Base-by-base conservation (phyloP, 2,329 filamentous ascomycete species). In the Fusarium nisikadoi region DNA sequence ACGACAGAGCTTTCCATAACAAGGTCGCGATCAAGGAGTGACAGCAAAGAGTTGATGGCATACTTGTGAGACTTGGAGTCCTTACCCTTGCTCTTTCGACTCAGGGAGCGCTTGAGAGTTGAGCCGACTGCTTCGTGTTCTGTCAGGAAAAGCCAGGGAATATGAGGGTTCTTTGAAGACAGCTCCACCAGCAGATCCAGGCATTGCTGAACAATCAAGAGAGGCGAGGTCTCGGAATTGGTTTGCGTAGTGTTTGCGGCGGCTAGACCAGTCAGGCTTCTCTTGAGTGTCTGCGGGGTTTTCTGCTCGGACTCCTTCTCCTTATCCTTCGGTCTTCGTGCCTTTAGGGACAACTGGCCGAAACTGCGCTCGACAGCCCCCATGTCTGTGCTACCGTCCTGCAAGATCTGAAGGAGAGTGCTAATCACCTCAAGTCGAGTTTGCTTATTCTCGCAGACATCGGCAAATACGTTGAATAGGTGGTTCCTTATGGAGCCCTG, bases 1-100 rank as follows among this genome's bases (percentile, higher is more conserved):
- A 97, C 95, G 11, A 91, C 88, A n/a, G 95, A 95, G 82, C 94
- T 99, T 82, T 99, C 96, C 84, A 97, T 97, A 72, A 99, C 95
- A 68, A 98, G 86, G 72, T 94, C 93, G n/a, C 96, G 93, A 79
- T 98, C 96, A 27, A 99, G 87, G 9, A 99, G 87, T 68, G 91
- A 92, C 50, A 99, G 87, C 35, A 99, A 85, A 19, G 95, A 94
- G 80, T 99, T 99, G 79, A 99, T 89, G 14, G 97, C 94, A 79
- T 93, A 99, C 79, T 94, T 96, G 74, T 92, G 91, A 33, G 93
- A 91, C 81, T 93, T 97, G 73, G 86, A 90, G 73, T 97, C 95
- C 81, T 95, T 96, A 57, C 86, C 89, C 81, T 98, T 98, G 76
- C 94, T 94, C 83, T 98, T 98, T 72, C 92, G 91, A 77, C 90